Conservation (phyloP, 1,284 basidiomycete species). For the Pisolithus thermaeus region DNA sequence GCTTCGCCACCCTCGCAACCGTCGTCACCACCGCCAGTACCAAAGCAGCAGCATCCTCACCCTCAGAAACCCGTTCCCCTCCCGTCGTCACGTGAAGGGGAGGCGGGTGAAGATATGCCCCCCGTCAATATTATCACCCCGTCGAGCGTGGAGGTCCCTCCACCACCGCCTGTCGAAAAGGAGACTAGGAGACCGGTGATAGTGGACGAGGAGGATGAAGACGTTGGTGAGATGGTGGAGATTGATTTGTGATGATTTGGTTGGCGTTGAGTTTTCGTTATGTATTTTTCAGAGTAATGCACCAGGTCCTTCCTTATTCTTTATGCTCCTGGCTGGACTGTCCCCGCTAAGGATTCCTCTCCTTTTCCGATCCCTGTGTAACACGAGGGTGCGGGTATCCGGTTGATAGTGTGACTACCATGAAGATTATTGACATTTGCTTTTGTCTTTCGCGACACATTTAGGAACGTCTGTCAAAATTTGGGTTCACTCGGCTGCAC, state of each 20-base stretch:
- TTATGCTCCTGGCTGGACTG: background rate
- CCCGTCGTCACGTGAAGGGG: too few relatives aligned
- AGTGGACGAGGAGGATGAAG: slow-evolving; percentile 54
- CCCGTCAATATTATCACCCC: slow-evolving; percentile 42
- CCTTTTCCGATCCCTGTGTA: too few relatives aligned
- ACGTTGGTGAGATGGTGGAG: slow-evolving; percentile 72
- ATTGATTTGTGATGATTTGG: slow-evolving; percentile 31
- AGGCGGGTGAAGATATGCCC: slow-evolving; percentile 24
- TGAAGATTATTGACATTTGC: too few relatives aligned
- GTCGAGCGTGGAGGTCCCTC: slow-evolving; percentile 65
- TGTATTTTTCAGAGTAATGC: too few relatives aligned
- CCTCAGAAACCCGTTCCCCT: too few relatives aligned
- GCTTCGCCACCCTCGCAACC: slow-evolving; percentile 9
- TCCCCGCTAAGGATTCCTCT: slow-evolving; percentile 10
- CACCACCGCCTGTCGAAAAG: slow-evolving; percentile 72
- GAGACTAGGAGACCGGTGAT: slow-evolving; percentile 37
- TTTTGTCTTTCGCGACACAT: too few relatives aligned
- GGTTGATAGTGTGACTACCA: too few relatives aligned
- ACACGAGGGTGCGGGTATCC: too few relatives aligned
- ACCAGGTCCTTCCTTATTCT: too few relatives aligned
- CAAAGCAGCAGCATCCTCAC: background rate
- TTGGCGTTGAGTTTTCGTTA: background rate
- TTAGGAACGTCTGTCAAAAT: too few relatives aligned
- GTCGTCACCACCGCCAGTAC: slow-evolving; percentile 14
- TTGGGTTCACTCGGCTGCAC: too few relatives aligned